Base-by-base conservation (phyloP, 2,329 filamentous ascomycete species). In the Triangularia setosa region DNA sequence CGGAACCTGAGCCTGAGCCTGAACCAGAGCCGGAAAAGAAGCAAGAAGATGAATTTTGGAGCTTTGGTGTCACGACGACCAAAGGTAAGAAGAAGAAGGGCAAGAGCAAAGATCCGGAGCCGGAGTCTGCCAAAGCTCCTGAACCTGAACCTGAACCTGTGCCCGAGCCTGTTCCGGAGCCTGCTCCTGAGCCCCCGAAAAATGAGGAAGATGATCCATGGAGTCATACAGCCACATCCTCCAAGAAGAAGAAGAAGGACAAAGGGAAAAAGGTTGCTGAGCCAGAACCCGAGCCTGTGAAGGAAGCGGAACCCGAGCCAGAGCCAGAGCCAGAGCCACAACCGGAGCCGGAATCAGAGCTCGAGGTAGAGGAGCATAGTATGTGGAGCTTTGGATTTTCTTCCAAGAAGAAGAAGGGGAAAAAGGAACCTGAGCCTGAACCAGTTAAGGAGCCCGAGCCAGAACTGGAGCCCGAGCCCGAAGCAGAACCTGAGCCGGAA, bases 211-310 rank as follows among this genome's bases (percentile, higher is more conserved):
- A 66, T 18, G 61, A 63, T 3, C 66, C 67, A 9, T 57, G 61
- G 14, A 73, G 68, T 70, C 69, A 68, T 44, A 66, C 68, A 67
- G 62, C 66, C 65, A 74, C 73, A 62, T 71, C 71, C 21, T 69
- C 44, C 21, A 60, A 85, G 67, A 71, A 77, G 62, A 76, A 77
- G 69, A 61, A 66, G 35, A 75, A 75, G 63, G 79, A 78, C 71
- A 73, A 64, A 69, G 69, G 63, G 58, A 69, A 65, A 72, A 71
- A 62, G 69, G 69, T 56, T 73, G 35, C 58, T 12, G 62, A 62
- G n/a, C 35, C 56, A 9, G 79, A 78, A 65, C 76, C 76, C 35
- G 76, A 79, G 65, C 72, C 73, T 30, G 75, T 77, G 44, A 79
- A 81, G 68, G 79, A 81, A 63, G 77, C 64, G 68, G 79, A 81